Evolutionary conservation across 164 flowering plant species (phyloP).

Genomic region (Platanus orientalis): DNA sequence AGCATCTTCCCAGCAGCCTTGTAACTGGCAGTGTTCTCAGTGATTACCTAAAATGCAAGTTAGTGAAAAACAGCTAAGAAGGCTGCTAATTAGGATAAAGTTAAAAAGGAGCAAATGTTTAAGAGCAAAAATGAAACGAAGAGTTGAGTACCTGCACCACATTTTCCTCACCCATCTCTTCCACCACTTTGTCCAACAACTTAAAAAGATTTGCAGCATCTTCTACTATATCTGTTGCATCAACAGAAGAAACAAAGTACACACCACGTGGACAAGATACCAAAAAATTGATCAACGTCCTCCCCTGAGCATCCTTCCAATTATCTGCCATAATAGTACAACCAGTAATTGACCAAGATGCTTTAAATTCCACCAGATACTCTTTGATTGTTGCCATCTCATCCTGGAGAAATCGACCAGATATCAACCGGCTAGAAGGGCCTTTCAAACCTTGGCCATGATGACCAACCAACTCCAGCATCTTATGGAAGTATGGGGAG

Average conservation of each 20-base stretch:
- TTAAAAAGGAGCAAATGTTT: not conserved
- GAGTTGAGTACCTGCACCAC: slow-evolving; percentile 57
- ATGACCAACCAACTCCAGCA: slow-evolving; percentile 72
- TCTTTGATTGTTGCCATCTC: slow-evolving; percentile 47
- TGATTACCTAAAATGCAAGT: slow-evolving; percentile 41
- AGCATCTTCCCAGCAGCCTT: slow-evolving; percentile 74
- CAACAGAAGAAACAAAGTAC: slow-evolving; percentile 60
- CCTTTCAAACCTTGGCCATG: slow-evolving; percentile 53
- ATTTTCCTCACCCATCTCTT: slow-evolving; percentile 75
- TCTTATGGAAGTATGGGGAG: slow-evolving; percentile 63
- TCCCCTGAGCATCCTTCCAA: slow-evolving; percentile 60
- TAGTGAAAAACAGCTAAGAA: not conserved
- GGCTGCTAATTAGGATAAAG: not conserved
- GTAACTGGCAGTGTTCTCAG: slow-evolving; percentile 59
- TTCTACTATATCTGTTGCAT: slow-evolving; percentile 54
- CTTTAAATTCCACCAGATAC: slow-evolving; percentile 41
- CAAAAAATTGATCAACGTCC: slow-evolving; percentile 55
- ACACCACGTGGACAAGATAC: slow-evolving; percentile 66
- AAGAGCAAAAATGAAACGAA: slow-evolving; percentile 11
- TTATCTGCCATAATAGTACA: slow-evolving; percentile 74
- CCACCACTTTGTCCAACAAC: slow-evolving; percentile 67
- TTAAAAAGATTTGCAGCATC: slow-evolving; percentile 52
- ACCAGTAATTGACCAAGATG: slow-evolving; percentile 62
- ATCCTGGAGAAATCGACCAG: slow-evolving; percentile 60
- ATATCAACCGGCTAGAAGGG: slow-evolving; percentile 48